These are phyloP conservation scores for Fusarium nodosum DNA, from an alignment of 2,329 filamentous ascomycete species.

Conservation along the genomic window DNA sequence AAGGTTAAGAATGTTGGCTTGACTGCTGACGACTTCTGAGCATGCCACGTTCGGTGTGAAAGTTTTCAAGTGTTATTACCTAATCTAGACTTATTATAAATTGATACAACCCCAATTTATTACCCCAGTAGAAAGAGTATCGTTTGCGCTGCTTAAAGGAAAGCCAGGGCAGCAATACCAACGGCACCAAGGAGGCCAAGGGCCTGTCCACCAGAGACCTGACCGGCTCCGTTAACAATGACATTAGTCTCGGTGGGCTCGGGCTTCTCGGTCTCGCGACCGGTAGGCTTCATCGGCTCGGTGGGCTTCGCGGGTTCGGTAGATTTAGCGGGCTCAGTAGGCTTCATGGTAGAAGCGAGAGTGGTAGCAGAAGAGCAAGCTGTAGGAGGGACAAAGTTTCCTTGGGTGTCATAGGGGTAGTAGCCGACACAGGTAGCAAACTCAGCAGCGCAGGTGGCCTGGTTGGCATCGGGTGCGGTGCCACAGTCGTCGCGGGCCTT, in stretches of 20 bases:
- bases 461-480: slow-evolving; percentile 14
- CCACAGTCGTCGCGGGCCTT: neutral
- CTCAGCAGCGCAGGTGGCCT: slow-evolving; percentile 9
- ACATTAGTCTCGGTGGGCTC: slow-evolving; percentile 11
- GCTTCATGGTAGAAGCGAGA: slow-evolving; percentile 10
- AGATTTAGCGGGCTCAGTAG: slow-evolving; percentile 4
- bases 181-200: slow-evolving; percentile 10
- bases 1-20: slow-evolving; percentile 66
- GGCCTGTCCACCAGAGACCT: neutral
- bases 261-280: slow-evolving; percentile 5
- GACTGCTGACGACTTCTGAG: slow-evolving; percentile 45
- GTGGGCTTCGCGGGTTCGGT: neutral
- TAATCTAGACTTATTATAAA: neutral
- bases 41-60: fast-evolving
- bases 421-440: slow-evolving; percentile 15
- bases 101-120: neutral
- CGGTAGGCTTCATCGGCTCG: neutral
- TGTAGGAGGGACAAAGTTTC: slow-evolving; percentile 3
- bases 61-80: neutral
- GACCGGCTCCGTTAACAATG: slow-evolving; percentile 19
- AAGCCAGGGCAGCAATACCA: slow-evolving; percentile 10
- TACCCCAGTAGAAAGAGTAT: neutral
- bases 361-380: slow-evolving; percentile 15
- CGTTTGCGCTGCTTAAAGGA: slow-evolving; percentile 3
- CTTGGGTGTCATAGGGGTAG: neutral